phyloP scores from a whole-genome alignment of 1,139 yeast species.

The Pichia sp. region DNA sequence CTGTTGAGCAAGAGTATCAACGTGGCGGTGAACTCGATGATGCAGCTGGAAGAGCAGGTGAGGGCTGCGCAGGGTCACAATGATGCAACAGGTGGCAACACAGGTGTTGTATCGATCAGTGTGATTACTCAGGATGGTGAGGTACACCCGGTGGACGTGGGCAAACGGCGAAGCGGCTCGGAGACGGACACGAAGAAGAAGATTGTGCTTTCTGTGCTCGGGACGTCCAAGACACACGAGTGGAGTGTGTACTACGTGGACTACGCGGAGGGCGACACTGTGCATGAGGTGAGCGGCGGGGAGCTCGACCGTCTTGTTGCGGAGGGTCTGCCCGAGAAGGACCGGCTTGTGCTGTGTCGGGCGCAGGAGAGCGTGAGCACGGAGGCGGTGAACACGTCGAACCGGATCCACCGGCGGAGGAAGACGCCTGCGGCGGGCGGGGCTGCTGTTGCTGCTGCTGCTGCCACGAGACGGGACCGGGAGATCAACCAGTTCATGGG shows the following conservation, averaged over 20 bases:
- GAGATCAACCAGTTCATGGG: constrained; percentile 60
- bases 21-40: constrained; percentile 28
- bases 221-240: constrained; percentile 36
- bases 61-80: background rate
- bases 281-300: constrained; percentile 77
- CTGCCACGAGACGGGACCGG: background rate
- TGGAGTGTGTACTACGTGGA: constrained; percentile 50
- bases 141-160: constrained; percentile 65
- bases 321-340: constrained; percentile 65
- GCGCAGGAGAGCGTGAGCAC: constrained; percentile 60
- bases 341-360: constrained; percentile 67
- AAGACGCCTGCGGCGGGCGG: too few relatives aligned
- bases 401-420: constrained; percentile 28
- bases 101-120: constrained; percentile 36
- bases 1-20: constrained; percentile 34
- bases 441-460: background rate
- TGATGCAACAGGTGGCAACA: background rate
- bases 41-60: constrained; percentile 16
- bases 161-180: constrained; percentile 78
- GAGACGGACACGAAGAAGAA: constrained; percentile 72
- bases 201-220: constrained; percentile 52
- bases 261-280: constrained; percentile 41
- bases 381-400: constrained; percentile 65
- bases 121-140: constrained; percentile 76
- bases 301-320: constrained; percentile 23